Evolutionary conservation across 257 asterid species (phyloP).

Genomic region (Solanum virginianum): DNA sequence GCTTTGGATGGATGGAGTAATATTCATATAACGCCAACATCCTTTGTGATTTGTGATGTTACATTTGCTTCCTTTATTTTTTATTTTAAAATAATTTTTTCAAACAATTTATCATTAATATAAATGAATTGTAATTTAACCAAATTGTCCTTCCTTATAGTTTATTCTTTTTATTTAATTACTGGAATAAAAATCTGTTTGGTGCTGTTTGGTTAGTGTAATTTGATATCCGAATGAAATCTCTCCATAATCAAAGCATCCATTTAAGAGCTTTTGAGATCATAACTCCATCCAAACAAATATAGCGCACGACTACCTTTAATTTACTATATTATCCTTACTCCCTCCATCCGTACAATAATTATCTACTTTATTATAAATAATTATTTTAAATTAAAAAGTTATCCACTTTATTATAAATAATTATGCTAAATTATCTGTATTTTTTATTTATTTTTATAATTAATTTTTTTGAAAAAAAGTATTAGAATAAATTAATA

Average conservation of each 20-base stretch:
- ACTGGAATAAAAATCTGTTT: not conserved
- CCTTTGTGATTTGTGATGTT: not conserved
- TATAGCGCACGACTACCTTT: not conserved
- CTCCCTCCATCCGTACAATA: too few species aligned
- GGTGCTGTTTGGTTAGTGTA: not conserved
- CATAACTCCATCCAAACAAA: not conserved
- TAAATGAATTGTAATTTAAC: not conserved
- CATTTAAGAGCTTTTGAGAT: not conserved
- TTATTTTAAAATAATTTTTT: not conserved
- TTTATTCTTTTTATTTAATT: not conserved
- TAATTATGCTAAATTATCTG: too few species aligned
- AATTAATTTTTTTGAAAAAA: too few species aligned
- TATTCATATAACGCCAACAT: not conserved
- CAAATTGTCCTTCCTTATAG: not conserved
- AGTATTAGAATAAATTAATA: too few species aligned
- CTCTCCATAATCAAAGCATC: not conserved
- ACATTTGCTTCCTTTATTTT: not conserved
- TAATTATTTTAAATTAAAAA: too few species aligned
- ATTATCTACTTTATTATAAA: not conserved
- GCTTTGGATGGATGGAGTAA: not conserved
- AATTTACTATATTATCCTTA: not conserved
- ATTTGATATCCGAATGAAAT: not conserved
- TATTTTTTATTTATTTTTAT: too few species aligned
- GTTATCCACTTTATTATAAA: too few species aligned
- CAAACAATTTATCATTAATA: not conserved